phyloP scores from a whole-genome alignment of 106 monocot genomes.

The Platanthera zijinensis region DNA sequence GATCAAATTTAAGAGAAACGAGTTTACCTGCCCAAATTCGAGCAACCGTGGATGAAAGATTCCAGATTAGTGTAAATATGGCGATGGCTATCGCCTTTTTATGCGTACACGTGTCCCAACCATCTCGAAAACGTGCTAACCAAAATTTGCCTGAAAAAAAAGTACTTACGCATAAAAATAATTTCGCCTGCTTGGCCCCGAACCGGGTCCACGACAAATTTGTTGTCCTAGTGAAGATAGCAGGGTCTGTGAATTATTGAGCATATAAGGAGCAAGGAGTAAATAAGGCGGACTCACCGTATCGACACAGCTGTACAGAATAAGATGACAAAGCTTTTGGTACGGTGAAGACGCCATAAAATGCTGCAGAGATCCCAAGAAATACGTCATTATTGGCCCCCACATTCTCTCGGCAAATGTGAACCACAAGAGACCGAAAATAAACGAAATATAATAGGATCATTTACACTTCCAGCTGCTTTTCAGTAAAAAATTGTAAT shows the following conservation, averaged over 20 bases:
- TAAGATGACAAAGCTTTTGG: conserved; percentile 71
- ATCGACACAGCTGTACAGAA: conserved; percentile 54
- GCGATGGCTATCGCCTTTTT: conserved; percentile 72
- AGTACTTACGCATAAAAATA: too few species aligned
- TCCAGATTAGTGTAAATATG: conserved; percentile 76
- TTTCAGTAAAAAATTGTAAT: too few species aligned
- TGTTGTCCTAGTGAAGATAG: too few species aligned
- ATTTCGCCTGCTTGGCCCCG: too few species aligned
- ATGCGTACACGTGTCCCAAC: conserved; percentile 85
- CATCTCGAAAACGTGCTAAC: conserved; percentile 72
- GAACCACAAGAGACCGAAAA: too few species aligned
- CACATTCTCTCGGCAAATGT: too few species aligned
- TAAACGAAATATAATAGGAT: too few species aligned
- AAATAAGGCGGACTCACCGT: conserved; percentile 31
- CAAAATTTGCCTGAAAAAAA: conserved; percentile 64
- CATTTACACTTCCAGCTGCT: too few species aligned
- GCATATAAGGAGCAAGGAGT: not conserved
- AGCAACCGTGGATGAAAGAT: conserved; percentile 66
- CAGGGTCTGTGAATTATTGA: too few species aligned
- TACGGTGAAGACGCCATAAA: conserved; percentile 83
- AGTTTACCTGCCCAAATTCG: conserved; percentile 79
- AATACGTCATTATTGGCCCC: not conserved
- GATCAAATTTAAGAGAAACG: not conserved
- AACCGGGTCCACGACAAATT: too few species aligned
- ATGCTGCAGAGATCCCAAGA: conserved; percentile 27